Conservation (phyloP, 441 rosid genomes). For the Pelargonium myrrhifolium region DNA sequence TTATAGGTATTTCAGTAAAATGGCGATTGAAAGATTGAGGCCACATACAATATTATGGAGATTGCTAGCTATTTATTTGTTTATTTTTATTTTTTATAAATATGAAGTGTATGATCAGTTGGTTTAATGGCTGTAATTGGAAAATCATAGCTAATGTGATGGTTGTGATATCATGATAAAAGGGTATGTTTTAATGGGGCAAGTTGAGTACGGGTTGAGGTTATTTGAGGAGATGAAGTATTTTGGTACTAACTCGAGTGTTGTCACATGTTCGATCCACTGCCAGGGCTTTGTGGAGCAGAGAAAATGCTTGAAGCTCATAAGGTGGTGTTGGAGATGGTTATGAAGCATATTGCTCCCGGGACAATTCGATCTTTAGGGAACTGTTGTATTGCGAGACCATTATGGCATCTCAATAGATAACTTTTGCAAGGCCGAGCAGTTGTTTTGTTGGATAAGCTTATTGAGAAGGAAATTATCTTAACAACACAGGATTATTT, state of each 20-base stretch:
- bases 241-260: constrained; percentile 50
- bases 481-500: constrained; percentile 60
- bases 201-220: constrained; percentile 59
- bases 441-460: constrained; percentile 57
- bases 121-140: constrained; percentile 53
- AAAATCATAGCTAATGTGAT: constrained; percentile 64
- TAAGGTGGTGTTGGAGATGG: constrained; percentile 61
- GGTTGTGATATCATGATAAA: constrained; percentile 78
- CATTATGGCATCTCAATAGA: constrained; percentile 75
- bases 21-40: constrained; percentile 73
- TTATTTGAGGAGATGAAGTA: constrained; percentile 72
- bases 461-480: constrained; percentile 69
- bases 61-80: constrained; percentile 25
- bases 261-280: constrained; percentile 56
- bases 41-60: constrained; percentile 61
- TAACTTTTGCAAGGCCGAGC: constrained; percentile 64
- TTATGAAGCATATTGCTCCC: constrained; percentile 50
- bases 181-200: constrained; percentile 52
- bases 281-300: constrained; percentile 74
- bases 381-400: constrained; percentile 53
- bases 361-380: constrained; percentile 63
- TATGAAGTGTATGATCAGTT: constrained; percentile 71
- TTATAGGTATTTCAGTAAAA: constrained; percentile 62
- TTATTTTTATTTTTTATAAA: constrained; percentile 45
- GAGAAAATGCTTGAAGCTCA: constrained; percentile 60